Evolutionary conservation across 306 rosid species (phyloP).

Genomic region (Begonia fuchsioides): DNA sequence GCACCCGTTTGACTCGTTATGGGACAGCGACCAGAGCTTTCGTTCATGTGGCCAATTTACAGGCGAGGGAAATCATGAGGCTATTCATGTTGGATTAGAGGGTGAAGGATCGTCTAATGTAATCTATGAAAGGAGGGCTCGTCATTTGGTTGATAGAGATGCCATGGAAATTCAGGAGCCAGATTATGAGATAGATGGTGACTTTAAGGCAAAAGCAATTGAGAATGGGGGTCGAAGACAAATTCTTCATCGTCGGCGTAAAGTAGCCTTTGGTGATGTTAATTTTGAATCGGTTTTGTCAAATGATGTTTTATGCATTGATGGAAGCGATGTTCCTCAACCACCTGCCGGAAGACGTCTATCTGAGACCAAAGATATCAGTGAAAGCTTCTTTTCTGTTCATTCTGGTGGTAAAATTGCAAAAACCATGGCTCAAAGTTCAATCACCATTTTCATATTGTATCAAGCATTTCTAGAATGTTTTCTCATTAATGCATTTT

Average conservation of each 20-base stretch:
- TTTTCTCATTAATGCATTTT: conserved; percentile 1
- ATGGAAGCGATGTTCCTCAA: conserved; percentile 6
- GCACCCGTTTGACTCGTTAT: conserved; percentile 20
- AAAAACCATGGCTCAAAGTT: neutral
- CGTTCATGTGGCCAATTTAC: neutral
- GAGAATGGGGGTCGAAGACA: conserved; percentile 9
- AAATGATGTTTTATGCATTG: conserved; percentile 11
- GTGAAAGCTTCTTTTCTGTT: conserved; percentile 13
- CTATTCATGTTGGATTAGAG: conserved; percentile 12
- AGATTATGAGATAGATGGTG: conserved; percentile 1
- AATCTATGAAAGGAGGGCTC: conserved; percentile 1
- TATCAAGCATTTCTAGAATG: too few species aligned
- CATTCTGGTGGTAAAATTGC: conserved; percentile 17
- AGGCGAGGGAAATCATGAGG: conserved; percentile 9
- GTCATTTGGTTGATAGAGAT: conserved; percentile 6
- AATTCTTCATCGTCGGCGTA: conserved; percentile 11
- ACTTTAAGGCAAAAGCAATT: conserved; percentile 11
- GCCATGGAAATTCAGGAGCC: neutral
- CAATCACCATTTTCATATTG: too few species aligned
- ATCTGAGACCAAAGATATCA: conserved; percentile 11
- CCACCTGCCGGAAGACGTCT: conserved; percentile 16
- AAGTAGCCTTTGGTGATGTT: conserved; percentile 6
- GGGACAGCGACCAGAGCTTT: conserved; percentile 7
- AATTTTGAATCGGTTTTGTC: conserved; percentile 10
- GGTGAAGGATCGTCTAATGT: conserved; percentile 15